Conservation (phyloP, 2,329 filamentous ascomycete species). For the Alternaria arbusti region DNA sequence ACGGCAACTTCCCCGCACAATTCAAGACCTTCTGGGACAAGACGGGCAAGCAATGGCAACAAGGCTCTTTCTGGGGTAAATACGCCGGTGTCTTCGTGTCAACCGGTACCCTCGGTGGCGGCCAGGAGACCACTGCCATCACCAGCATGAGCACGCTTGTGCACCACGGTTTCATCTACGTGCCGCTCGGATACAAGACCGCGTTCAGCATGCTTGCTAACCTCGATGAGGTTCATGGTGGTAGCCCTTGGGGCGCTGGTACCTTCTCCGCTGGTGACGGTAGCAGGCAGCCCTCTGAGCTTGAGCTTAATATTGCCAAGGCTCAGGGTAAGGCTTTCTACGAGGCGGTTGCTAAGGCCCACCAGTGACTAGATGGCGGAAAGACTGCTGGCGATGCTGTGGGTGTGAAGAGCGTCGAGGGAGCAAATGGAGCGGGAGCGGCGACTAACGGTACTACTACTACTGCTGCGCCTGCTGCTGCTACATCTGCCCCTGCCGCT, state of each 20-base stretch:
- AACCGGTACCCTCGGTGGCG: constrained; percentile 81
- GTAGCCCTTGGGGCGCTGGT: constrained; percentile 90
- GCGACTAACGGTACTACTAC: constrained; percentile 11
- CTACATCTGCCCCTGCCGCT: constrained; percentile 19
- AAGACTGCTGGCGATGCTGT: constrained; percentile 4
- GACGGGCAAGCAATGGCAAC: constrained; percentile 83
- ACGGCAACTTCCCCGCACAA: constrained; percentile 96
- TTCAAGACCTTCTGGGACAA: constrained; percentile 95
- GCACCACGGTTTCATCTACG: constrained; percentile 95
- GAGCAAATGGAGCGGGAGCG: constrained; percentile 14
- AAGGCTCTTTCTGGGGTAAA: constrained; percentile 83
- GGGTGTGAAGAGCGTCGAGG: constrained; percentile 9
- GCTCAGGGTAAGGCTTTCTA: constrained; percentile 89
- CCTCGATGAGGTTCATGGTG: constrained; percentile 81
- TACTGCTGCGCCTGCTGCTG: constrained; percentile 36
- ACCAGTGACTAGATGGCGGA: constrained; percentile 77
- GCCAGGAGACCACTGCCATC: constrained; percentile 88
- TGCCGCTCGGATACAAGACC: constrained; percentile 92
- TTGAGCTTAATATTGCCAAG: constrained; percentile 80
- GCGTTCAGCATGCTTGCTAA: constrained; percentile 67
- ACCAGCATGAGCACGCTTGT: constrained; percentile 81
- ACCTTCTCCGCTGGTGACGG: constrained; percentile 83
- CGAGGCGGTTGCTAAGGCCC: constrained; percentile 73
- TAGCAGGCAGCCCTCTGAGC: constrained; percentile 75
- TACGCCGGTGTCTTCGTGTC: constrained; percentile 90